Evolutionary conservation across 257 asterid genomes (phyloP).

Genomic region (Solanum pennellii): DNA sequence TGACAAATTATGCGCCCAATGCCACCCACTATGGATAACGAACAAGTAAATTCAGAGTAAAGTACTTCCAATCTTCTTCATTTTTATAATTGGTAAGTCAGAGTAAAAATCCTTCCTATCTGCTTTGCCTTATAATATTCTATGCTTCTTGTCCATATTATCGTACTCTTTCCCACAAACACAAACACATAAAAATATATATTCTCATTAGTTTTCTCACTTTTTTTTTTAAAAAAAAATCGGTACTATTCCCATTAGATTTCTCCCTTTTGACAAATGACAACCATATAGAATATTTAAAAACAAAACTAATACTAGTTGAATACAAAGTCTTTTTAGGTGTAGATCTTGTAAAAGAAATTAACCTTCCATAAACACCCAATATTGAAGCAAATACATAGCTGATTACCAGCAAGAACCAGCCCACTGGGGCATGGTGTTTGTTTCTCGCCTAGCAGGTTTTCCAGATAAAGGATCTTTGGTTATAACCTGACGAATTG

Average conservation of each 20-base stretch:
- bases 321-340: not conserved
- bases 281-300: not conserved
- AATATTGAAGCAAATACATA: not conserved
- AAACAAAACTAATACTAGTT: not conserved
- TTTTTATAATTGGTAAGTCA: not conserved
- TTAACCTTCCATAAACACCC: not conserved
- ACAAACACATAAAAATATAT: not conserved
- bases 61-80: not conserved
- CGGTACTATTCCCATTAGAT: not conserved
- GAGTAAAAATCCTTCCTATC: not conserved
- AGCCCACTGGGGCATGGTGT: conserved; percentile 99
- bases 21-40: not conserved
- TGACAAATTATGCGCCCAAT: not conserved
- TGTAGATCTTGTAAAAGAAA: not conserved
- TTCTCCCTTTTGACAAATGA: not conserved
- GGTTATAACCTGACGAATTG: conserved; percentile 51
- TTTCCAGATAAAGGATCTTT: conserved; percentile 52
- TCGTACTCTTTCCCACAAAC: not conserved
- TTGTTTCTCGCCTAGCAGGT: conserved; percentile 80
- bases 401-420: conserved; percentile 91
- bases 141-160: not conserved
- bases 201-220: not conserved
- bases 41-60: not conserved
- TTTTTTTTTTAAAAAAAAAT: too few species aligned
- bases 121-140: not conserved